A percentile compares a stretch with the other conserved stretches of the same genome.
Evolutionary conservation across 2,329 filamentous ascomycete species (phyloP).

Genomic region (Allantophomopsis lycopodina): DNA sequence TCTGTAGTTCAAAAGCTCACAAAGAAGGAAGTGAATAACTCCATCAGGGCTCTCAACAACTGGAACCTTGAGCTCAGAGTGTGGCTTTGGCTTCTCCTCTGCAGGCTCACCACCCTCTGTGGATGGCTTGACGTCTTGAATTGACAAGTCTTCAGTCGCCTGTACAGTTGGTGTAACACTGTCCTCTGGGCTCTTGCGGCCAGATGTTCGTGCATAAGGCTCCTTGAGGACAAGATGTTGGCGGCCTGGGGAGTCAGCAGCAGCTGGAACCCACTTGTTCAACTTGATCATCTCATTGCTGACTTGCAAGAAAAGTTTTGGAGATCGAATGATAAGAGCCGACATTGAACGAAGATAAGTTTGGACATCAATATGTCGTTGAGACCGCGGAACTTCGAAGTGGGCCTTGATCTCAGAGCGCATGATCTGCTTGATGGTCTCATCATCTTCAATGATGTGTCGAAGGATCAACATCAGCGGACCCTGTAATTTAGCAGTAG

Average conservation of each 20-base stretch:
- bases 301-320: conserved; percentile 75
- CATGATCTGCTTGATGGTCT: conserved; percentile 85
- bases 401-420: conserved; percentile 71
- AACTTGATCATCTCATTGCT: conserved; percentile 76
- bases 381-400: conserved; percentile 42
- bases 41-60: conserved; percentile 87
- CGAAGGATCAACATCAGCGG: conserved; percentile 63
- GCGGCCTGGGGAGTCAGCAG: conserved; percentile 22
- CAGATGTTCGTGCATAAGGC: neutral
- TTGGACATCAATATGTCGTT: conserved; percentile 52
- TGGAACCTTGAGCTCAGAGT: conserved; percentile 62
- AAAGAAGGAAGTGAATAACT: conserved; percentile 87
- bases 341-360: conserved; percentile 66
- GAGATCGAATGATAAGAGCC: conserved; percentile 66
- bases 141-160: conserved; percentile 19
- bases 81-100: conserved; percentile 50
- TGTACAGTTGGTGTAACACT: conserved; percentile 17
- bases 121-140: conserved; percentile 40
- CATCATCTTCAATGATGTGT: conserved; percentile 89
- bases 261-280: conserved; percentile 35
- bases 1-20: conserved; percentile 80
- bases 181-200: conserved; percentile 12
- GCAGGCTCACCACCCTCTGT: conserved; percentile 46
- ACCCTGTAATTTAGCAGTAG: conserved; percentile 60
- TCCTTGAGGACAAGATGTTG: conserved; percentile 24